Evolutionary conservation across 768 basidiomycete genomes (phyloP), one percentile per base, ranked within the genome.

Genomic region (Kwoniella sp.): DNA sequence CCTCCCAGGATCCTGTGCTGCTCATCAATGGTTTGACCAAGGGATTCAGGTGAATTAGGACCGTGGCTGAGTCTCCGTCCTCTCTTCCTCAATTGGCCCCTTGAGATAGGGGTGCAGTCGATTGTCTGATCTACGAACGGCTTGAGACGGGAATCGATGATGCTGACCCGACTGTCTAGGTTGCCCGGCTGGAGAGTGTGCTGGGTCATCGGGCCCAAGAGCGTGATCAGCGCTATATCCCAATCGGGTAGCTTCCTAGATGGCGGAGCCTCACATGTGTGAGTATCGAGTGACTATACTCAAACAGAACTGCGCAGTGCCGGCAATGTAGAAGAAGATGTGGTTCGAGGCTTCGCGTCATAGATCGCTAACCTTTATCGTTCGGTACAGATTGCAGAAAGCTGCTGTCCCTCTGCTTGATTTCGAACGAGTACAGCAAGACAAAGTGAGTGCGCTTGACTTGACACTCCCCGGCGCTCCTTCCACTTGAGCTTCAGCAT

Each of bases 191-290:
- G 92, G 92, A 86, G 94, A 69, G 84, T 93, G 45, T 94, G 92
- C 82, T 82, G 82, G 93, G 92, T 71, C 1, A 52, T 65, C 4
- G 61, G 41, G 30, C 55, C 55, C 4, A 51, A 51, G n/a, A 59
- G 31, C 22, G 60, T 51, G 9, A 41, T 66, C 55, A 58, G 34
- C 31, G 93, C 93, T 0, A 86, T 97, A 47, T 91, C 90, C n/a
- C 94, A 97, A 76, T 90, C 90, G 25, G 91, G 89, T 83, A 92
- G 91, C 9, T 96, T 93, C 87, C 83, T 97, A 61, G 94, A 97
- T 73, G 94, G 94, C 20, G 94, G 94, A 62, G 92, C 92, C 2
- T 93, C 92, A 75, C 93, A 94, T 79, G 91, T 92, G 89, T 92
- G 79, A 76, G 89, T 82, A 45, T 5, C 17, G 4, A 37, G 52